phyloP scores from a whole-genome alignment of 1,139 yeast genomes.

The Yamadazyma dushanensis region DNA sequence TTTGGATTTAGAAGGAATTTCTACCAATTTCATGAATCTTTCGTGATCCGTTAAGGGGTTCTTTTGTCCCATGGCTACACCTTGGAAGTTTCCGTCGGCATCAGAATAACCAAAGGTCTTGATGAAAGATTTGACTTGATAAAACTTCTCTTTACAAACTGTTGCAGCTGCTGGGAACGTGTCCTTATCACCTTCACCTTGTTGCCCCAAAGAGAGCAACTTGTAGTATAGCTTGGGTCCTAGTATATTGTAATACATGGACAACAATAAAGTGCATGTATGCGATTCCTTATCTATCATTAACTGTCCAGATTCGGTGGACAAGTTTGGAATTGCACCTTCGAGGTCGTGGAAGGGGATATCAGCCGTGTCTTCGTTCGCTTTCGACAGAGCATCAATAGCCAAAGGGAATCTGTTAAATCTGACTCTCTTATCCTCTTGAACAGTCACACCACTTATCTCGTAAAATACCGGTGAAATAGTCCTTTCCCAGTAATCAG shows the following conservation, averaged over 20 bases:
- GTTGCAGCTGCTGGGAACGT: conserved; percentile 59
- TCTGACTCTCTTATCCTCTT: conserved; percentile 22
- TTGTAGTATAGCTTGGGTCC: conserved; percentile 60
- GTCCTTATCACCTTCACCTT: conserved; percentile 71
- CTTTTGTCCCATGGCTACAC: conserved; percentile 44
- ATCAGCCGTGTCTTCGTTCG: conserved; percentile 11
- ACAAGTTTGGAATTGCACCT: conserved; percentile 60
- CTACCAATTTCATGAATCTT: conserved; percentile 14
- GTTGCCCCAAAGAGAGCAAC: conserved; percentile 57
- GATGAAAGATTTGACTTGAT: conserved; percentile 48
- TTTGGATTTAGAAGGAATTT: conserved; percentile 7
- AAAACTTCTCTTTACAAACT: conserved; percentile 43
- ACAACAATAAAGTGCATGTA: conserved; percentile 48
- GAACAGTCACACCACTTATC: conserved; percentile 50
- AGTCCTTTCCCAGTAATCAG: conserved; percentile 78
- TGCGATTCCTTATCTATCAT: conserved; percentile 55
- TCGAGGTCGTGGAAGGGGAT: conserved; percentile 33
- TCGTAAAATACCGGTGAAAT: conserved; percentile 67
- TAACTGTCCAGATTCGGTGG: conserved; percentile 69
- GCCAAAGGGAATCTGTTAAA: conserved; percentile 11
- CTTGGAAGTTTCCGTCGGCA: conserved; percentile 25
- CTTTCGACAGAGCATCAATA: conserved; percentile 7
- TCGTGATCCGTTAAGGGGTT: conserved; percentile 32
- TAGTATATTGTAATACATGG: conserved; percentile 56
- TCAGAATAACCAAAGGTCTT: conserved; percentile 32